Evolutionary conservation across 345 rosid genomes (phyloP).

Genomic region (Bruguiera parviflora): DNA sequence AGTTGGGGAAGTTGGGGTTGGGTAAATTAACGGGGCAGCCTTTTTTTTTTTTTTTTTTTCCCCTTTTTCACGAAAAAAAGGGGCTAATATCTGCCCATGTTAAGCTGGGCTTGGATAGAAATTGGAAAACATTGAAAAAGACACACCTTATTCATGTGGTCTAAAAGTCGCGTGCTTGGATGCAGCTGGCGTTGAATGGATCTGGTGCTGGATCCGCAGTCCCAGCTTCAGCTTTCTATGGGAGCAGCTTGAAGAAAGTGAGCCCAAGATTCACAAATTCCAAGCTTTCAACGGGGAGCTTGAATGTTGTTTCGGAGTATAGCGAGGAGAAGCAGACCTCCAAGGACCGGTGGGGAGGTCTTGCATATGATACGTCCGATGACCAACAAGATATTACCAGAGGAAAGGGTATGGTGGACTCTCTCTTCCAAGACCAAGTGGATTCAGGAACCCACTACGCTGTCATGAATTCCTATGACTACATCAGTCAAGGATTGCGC

Average conservation of each 20-base stretch:
- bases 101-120: too few species aligned
- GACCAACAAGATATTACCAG: conserved; percentile 96
- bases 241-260: conserved; percentile 67
- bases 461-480: conserved; percentile 75
- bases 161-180: neutral
- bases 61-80: too few species aligned
- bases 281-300: conserved; percentile 36
- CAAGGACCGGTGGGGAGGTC: conserved; percentile 76
- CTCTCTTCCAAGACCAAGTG: conserved; percentile 89
- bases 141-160: too few species aligned
- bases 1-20: too few species aligned
- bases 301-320: conserved; percentile 47
- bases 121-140: too few species aligned
- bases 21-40: too few species aligned
- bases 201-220: conserved; percentile 53
- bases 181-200: conserved; percentile 79
- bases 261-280: conserved; percentile 38
- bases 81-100: too few species aligned
- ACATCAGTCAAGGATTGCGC: conserved; percentile 74
- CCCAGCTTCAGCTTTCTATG: conserved; percentile 67
- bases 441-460: conserved; percentile 77
- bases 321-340: conserved; percentile 62
- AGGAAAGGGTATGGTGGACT: conserved; percentile 89
- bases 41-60: too few species aligned
- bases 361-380: conserved; percentile 64